Conservation (phyloP, 345 rosid genomes). For the Reutealis trisperma region DNA sequence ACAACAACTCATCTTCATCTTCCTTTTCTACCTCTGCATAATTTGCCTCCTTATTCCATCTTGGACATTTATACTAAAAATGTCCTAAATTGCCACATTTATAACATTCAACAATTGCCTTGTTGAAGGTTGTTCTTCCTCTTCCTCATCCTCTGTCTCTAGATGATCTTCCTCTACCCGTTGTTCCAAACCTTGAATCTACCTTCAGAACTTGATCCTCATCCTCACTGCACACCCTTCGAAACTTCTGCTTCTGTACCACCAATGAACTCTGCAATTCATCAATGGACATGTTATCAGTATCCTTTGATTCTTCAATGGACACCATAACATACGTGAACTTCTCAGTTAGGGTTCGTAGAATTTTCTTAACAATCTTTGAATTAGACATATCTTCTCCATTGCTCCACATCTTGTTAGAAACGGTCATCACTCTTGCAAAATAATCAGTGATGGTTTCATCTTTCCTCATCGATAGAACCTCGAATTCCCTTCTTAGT, state of each 20-base stretch:
- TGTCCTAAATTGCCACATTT: not conserved
- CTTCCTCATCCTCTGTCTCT: not conserved
- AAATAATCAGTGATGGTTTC: no score
- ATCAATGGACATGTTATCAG: not conserved
- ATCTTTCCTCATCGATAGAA: no score
- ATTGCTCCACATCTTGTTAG: no score
- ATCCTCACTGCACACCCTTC: not conserved
- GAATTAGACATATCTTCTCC: no score
- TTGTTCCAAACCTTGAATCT: not conserved
- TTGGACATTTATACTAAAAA: not conserved
- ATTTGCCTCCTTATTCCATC: not conserved
- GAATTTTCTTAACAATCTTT: no score
- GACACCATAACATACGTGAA: conserved; percentile 10
- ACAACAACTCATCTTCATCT: not conserved
- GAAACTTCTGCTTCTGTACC: not conserved
- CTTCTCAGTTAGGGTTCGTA: no score
- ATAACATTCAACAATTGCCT: not conserved
- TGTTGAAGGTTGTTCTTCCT: not conserved
- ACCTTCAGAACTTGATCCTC: not conserved
- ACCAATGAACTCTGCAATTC: not conserved
- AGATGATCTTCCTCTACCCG: not conserved
- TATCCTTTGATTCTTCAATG: conserved; percentile 2
- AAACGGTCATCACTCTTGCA: no score
- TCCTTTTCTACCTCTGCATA: not conserved
- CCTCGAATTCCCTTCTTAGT: no score